phyloP scores from a whole-genome alignment of 345 rosid species.

The Jatropha curcas region DNA sequence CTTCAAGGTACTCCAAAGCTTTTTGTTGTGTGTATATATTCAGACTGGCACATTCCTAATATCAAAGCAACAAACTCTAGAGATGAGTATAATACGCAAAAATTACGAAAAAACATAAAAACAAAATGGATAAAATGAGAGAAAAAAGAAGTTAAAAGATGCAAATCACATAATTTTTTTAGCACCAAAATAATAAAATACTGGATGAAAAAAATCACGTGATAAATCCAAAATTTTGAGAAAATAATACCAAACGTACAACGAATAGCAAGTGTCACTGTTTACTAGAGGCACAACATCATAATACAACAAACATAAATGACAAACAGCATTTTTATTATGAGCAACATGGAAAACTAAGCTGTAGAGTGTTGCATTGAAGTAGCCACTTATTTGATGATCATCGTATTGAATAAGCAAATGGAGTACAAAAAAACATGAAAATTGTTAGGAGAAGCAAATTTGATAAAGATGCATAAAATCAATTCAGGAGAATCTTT shows the following conservation, averaged over 20 bases:
- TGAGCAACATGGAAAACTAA: not conserved
- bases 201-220: not conserved
- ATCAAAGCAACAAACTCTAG: conserved; percentile 17
- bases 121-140: not conserved
- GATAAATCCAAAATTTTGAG: not conserved
- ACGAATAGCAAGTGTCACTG: not conserved
- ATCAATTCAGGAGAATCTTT: not conserved
- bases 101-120: not conserved
- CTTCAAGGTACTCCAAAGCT: conserved; percentile 79
- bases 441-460: not conserved
- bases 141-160: not conserved
- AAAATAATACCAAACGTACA: not conserved
- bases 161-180: not conserved
- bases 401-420: not conserved
- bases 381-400: not conserved
- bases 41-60: conserved; percentile 79
- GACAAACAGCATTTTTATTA: not conserved
- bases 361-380: too few relatives aligned
- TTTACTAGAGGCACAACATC: not conserved
- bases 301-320: not conserved
- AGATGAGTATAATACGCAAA: conserved; percentile 14
- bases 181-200: not conserved
- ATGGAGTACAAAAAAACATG: not conserved
- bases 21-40: conserved; percentile 56
- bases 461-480: not conserved